phyloP scores from a whole-genome alignment of 805 yeast species.

The Kazachstania psychrophila region DNA sequence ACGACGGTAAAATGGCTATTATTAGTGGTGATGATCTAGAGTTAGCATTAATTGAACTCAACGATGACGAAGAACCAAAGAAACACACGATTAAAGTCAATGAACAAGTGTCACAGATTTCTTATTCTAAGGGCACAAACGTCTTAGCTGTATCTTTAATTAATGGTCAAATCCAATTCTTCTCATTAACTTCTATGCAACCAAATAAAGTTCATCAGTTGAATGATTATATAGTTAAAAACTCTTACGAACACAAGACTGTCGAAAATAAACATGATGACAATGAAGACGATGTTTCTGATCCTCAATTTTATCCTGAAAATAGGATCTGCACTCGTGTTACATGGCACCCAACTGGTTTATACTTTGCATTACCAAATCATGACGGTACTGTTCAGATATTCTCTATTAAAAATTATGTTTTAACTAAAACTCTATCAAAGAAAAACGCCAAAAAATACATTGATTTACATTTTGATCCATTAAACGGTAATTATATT shows the following conservation, averaged over 20 bases:
- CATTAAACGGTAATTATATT: slow-evolving; percentile 44
- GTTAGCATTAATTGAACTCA: slow-evolving; percentile 39
- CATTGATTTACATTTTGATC: slow-evolving; percentile 50
- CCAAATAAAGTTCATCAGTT: slow-evolving; percentile 45
- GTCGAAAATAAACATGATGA: slow-evolving; percentile 12
- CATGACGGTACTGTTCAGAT: slow-evolving; percentile 39
- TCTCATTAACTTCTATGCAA: slow-evolving; percentile 40
- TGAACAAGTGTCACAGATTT: slow-evolving; percentile 48
- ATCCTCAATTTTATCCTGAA: slow-evolving; percentile 29
- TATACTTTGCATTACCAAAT: slow-evolving; percentile 58
- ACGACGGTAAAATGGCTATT: slow-evolving; percentile 48
- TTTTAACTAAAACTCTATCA: slow-evolving; percentile 17
- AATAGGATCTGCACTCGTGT: slow-evolving; percentile 44
- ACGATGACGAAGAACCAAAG: slow-evolving; percentile 14
- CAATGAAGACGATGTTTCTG: slow-evolving; percentile 23
- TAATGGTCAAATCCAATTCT: slow-evolving; percentile 50
- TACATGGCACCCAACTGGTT: slow-evolving; percentile 67
- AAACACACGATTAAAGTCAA: slow-evolving; percentile 32
- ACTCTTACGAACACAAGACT: slow-evolving; percentile 18
- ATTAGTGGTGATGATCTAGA: slow-evolving; percentile 64
- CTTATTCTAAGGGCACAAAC: slow-evolving; percentile 51
- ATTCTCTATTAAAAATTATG: slow-evolving; percentile 27
- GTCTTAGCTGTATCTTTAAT: slow-evolving; percentile 48
- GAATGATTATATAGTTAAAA: slow-evolving; percentile 30
- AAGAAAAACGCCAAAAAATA: slow-evolving; percentile 17